Evolutionary conservation across 1,284 basidiomycete species (phyloP), one percentile per base, ranked within the genome.

Genomic region (Papiliotrema nemorosa): DNA sequence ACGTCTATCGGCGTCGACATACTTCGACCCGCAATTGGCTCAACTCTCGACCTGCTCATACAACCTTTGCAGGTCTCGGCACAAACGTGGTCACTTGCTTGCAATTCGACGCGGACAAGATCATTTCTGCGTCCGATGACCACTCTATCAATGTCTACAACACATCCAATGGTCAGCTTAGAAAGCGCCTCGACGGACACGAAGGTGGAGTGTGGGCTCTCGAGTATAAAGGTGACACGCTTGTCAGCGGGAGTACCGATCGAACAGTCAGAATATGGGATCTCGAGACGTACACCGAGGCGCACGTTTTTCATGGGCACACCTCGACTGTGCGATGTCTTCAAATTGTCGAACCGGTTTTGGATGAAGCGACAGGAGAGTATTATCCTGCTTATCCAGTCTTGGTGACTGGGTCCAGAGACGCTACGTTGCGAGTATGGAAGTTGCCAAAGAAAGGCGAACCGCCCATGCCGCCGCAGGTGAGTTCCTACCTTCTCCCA

Each of bases 191-290:
- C 20, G 81, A 87, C 51, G 92, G 92, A 2, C 93, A 97, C 67
- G 88, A 92, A 65, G 92, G 92, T 37, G 92, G 93, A 29, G 90
- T 97, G 2, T 97, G 92, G 92, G 92, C 93, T 7, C 78, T 97
- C 20, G 73, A 79, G 60, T 79, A 78, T 60, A 84, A 87, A 67
- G 77, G 74, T 41, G 86, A 94, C 66, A 87, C 84, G 1, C 82
- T 97, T 12, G 92, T 97, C 55, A 90, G 86, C 55, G 93, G 92
- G 18, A 90, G 88, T 31, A 97, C 93, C 5, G 92, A 97, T 76
- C 84, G 92, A 29, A 94, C 90, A 1, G 88, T 97, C 35, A 83
- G 93, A 39, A 86, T 96, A 44, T 97, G 93, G 93, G 86, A 94
- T 70, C 78, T 96, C 45, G 77, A 81, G 31, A 84, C 82, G 9